Evolutionary conservation across 306 rosid species (phyloP), one percentile per base, ranked within the genome.

Genomic region (Malus fusca): DNA sequence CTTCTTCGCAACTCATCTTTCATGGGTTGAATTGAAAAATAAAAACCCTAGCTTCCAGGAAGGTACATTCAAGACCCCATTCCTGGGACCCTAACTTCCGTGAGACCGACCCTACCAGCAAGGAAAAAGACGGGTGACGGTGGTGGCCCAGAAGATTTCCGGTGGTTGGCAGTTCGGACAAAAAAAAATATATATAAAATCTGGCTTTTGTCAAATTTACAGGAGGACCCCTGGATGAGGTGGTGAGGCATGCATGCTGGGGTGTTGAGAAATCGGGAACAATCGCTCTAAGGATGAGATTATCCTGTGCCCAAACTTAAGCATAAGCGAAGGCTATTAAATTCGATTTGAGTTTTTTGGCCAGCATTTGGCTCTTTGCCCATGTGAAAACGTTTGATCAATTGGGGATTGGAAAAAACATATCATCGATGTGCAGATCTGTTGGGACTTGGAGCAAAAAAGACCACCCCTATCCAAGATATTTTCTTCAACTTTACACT

Each of bases 241-340:
- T 73, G 59, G 44, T 10, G 8, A 19, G 69, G 69, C 69, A 30
- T 62, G 78, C 78, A 28, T 74, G 77, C 28, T 74, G 70, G 77
- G n/a, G 31, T 63, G 77, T 74, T 62, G 60, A 62, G 12, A 11
- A 19, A 61, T 62, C 44, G 77, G 77, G 70, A 74, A 62, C 78
- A 62, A 28, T 22, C 44, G 48, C 70, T 61, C 61, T 4, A 62
- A 48, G 61, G 31, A 74, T 74, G 69, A 11, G 53, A 44, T 74
- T 15, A 43, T 61, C 61, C 22, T 62, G 77, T 33, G 48, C 60
- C 61, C 46, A 61, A 48, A 74, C 69, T 31, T 31, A 74, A 26
- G 70, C 61, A 28, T 26, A 64, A 42, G 14, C 31, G 33, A 62
- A 21, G 25, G 70, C 12, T 60, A 62, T 74, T 74, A 18, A 74